Base-by-base conservation (phyloP, 2,329 filamentous ascomycete species). In the Colletotrichum chlorophyti region DNA sequence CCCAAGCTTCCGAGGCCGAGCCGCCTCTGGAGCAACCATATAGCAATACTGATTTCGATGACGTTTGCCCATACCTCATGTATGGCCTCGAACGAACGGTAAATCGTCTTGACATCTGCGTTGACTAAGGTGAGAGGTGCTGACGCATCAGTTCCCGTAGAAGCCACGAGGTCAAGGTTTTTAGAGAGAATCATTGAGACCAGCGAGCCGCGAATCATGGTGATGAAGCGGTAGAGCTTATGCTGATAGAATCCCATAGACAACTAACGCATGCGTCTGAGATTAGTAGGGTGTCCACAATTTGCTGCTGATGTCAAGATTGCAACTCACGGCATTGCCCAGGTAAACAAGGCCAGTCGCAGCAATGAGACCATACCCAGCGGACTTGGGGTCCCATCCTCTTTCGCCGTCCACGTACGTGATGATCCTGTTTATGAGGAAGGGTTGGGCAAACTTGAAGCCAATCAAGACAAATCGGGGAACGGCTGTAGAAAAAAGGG, bases 181-280 rank as follows among this genome's bases (percentile, higher is more conserved):
- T 48, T 53, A 3, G 49, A 41, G 1, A 58, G 37, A 7, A 54
- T 42, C 12, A 58, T 17, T 2, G 54, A 58, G 7, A 40, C 54
- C 10, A 58, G 23, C n/a, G 54, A 53, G 1, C 54, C 49, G 17
- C 50, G 49, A 19, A 42, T 32, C 35, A 48, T 54, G 15, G 54
- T 48, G 41, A 58, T 54, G n/a, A 31, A 68, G 5, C 71, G 63
- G 26, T 68, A 72, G 2, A 66, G 66, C 7, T 71, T 52, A 23
- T 74, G 69, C 29, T 72, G 69, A 41, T 71, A 72, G 65, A 71
- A 73, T 1, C 69, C 70, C 10, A 66, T 73, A 46, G 45, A 24
- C 0, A n/a, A 1, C 23, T 37, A 24, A 19, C 1, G 27, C 3
- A 9, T 15, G 4, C 14, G 3, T 2, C 4, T 11, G 5, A 2